Base-by-base conservation (phyloP, 805 yeast genomes). In the Clavispora santaluciae region DNA sequence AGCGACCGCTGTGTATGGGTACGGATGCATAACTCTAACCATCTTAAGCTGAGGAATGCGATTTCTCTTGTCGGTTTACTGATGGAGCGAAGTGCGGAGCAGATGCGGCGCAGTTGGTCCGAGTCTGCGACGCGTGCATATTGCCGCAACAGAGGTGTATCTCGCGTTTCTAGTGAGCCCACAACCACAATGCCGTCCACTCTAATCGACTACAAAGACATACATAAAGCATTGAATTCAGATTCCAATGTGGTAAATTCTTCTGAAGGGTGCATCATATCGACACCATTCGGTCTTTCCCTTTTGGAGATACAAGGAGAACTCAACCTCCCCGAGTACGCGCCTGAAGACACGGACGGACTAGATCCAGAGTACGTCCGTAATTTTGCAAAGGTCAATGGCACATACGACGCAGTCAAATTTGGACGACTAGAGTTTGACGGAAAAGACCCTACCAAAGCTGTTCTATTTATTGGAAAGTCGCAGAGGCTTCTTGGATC, bases 271-370 rank as follows among this genome's bases (percentile, higher is more conserved):
- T 44, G 49, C 30, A 33, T 43, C 17, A 35, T 78, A 2, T 49
- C 72, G 1, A 79, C 90, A 0, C 73, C 80, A 1, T 60, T 64
- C 33, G 93, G 91, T 1, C 70, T 79, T 33, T 70, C 76, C 2
- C 51, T 84, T 13, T 45, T 84, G 15, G 93, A 84, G 56, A 83
- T 84, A 15, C 93, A 84, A 54, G 93, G 93, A 8, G 86, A 80
- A 25, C 57, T 84, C 29, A 76, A 78, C 41, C 54, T 80, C 3
- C 74, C 74, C 2, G 39, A 41, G 5, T 35, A 40, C 8, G 54
- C 50, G 4, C 81, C 82, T 0, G 43, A 52, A 4, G 52, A 51
- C 16, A 52, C 54, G 17, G 70, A 72, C 6, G 49, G 45, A 2
- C 53, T 55, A 5, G 54, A 62, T 16, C 50, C 64, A 33, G 57